Conservation (phyloP, 2,329 filamentous ascomycete species). For the Colletotrichum eremochloae region DNA sequence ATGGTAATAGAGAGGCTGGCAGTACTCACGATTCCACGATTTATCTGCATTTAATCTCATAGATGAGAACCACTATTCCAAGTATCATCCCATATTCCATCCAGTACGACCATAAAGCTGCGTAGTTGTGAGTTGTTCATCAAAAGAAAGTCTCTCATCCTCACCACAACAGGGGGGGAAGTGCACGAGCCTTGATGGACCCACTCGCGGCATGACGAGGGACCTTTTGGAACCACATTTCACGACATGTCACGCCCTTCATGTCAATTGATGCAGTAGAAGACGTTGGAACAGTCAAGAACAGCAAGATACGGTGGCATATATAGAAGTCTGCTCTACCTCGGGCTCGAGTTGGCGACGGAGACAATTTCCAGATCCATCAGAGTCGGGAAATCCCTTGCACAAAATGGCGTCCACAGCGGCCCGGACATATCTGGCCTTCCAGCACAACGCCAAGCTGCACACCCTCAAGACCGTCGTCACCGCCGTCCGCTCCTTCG, state of each 20-base stretch:
- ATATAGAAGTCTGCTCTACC: not conserved
- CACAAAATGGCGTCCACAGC: not conserved
- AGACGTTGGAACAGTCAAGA: slow-evolving; percentile 8
- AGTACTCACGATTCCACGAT: not conserved
- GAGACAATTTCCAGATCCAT: no score
- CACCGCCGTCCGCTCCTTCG: slow-evolving; percentile 62
- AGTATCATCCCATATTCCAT: not conserved
- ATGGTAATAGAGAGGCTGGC: not conserved
- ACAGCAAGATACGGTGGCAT: not conserved
- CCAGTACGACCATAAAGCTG: not conserved
- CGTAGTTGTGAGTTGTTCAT: not conserved
- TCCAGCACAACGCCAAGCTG: slow-evolving; percentile 59
- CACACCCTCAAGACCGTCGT: slow-evolving; percentile 59
- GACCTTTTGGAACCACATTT: slow-evolving; percentile 12
- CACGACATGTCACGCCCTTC: slow-evolving; percentile 19
- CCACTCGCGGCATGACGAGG: not conserved
- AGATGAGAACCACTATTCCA: fast-evolving
- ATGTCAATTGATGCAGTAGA: slow-evolving; percentile 11
- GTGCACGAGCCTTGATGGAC: not conserved
- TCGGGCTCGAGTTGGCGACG: fast-evolving
- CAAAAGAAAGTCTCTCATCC: not conserved
- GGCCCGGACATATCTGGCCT: slow-evolving; percentile 58
- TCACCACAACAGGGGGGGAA: slow-evolving; percentile 28
- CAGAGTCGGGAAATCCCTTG: not conserved
- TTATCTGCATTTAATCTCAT: fast-evolving